Base-by-base conservation (phyloP, 1,284 basidiomycete genomes). In the Moesziomyces sp. region DNA sequence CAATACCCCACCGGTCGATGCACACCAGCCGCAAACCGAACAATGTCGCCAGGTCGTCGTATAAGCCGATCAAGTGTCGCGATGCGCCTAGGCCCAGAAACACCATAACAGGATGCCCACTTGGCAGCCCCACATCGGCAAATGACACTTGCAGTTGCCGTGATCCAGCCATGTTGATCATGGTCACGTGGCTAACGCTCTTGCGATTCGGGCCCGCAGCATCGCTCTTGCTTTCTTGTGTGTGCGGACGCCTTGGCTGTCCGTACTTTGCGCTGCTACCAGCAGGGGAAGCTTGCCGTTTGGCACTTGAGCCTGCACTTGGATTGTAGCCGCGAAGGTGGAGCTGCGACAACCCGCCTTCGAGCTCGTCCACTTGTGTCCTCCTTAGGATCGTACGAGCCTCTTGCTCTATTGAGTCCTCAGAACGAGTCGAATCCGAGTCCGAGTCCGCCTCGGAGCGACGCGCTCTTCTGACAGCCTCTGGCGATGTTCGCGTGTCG, bases 1-100 rank as follows among this genome's bases (percentile, higher is more conserved):
- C 96, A 8, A 97, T 87, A 9, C 96, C 96, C 96, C 96, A 98
- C 46, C 96, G 89, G 85, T 99, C 96, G 76, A 99, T 91, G 52
- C 95, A 96, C 78, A 99, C 94, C 51, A 99, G 86, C 49, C 96
- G 87, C 28, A 99, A 87, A 1, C 91, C 91, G 60, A 97, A 85
- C 52, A 91, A 91, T 64, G 91, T 89, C 14, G 96, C 96, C 88
- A 98, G 91, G 82, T 98, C 96, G 83, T 98, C 95, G 84, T 96
- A 98, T 43, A 98, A 85, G 6, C 93, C 94, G 86, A 97, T 91
- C 58, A 98, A 88, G 84, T 98, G 94, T 34, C 96, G 88, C 6
- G 98, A 95, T 79, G 93, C 94, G 5, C 96, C 95, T 30, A 98
- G 84, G 0, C 96, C 96, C 56, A 99, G 88, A 83, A 96, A 98